A percentile compares a stretch with the other conserved stretches of the same genome.
phyloP scores from a whole-genome alignment of 164 flowering plant genomes.

The Vitis vinifera region DNA sequence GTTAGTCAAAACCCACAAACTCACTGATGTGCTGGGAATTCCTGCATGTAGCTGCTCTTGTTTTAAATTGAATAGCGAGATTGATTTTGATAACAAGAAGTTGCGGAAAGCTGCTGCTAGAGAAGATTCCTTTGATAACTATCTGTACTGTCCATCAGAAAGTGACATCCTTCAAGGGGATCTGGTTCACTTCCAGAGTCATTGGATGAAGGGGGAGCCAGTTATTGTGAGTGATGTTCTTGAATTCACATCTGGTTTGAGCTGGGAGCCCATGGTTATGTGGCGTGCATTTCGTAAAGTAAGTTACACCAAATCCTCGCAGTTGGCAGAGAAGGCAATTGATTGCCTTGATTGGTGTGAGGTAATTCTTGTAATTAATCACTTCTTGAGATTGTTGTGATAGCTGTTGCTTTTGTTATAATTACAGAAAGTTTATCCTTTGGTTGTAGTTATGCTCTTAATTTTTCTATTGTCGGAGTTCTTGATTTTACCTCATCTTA shows the following conservation, averaged over 20 bases:
- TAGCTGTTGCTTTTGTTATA: too few relatives aligned
- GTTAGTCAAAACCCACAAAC: constrained; percentile 7
- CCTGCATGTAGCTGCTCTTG: constrained; percentile 34
- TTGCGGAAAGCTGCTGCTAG: constrained; percentile 48
- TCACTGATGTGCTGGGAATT: constrained; percentile 8
- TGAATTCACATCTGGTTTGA: constrained; percentile 52
- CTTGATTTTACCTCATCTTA: too few relatives aligned
- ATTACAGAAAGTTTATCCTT: too few relatives aligned
- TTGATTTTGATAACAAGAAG: constrained; percentile 5
- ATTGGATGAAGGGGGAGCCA: constrained; percentile 67
- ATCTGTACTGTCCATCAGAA: constrained; percentile 51
- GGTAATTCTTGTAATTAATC: constrained; percentile 26
- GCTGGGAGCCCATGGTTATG: constrained; percentile 88
- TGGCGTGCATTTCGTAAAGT: constrained; percentile 68
- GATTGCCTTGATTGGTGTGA: constrained; percentile 66
- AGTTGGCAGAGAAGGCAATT: constrained; percentile 38
- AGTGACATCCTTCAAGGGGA: constrained; percentile 32
- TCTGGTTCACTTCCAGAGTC: constrained; percentile 57
- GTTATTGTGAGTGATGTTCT: constrained; percentile 63
- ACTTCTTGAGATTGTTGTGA: too few relatives aligned
- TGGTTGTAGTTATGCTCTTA: too few relatives aligned
- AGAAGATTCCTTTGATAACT: constrained; percentile 43
- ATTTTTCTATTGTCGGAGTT: too few relatives aligned
- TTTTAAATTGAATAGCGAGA: constrained; percentile 12
- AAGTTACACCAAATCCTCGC: constrained; percentile 15